These are phyloP conservation scores for Megacollybia platyphylla DNA, from an alignment of 1,284 basidiomycete species.

Conservation along the genomic window DNA sequence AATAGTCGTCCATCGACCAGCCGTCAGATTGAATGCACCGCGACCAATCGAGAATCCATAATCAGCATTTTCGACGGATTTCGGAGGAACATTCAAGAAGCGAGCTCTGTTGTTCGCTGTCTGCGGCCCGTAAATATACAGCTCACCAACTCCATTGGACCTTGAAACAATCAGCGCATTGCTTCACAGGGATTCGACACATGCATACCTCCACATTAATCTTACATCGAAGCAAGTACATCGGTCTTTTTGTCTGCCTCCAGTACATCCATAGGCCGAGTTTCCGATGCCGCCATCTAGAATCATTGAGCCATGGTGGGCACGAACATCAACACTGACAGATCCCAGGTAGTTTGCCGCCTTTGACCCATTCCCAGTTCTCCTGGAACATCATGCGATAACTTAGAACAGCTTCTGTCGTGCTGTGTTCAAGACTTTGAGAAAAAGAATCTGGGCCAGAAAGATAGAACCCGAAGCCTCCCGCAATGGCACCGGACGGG, in stretches of 20 bases:
- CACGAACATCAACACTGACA: constrained; percentile 24
- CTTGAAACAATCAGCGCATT: constrained; percentile 12
- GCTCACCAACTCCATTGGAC: constrained; percentile 31
- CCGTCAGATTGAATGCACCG: constrained; percentile 34
- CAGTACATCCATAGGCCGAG: constrained; percentile 45
- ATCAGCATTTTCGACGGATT: constrained; percentile 35
- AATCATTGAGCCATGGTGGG: not conserved
- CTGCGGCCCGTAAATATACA: constrained; percentile 48
- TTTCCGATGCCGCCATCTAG: constrained; percentile 43
- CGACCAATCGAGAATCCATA: constrained; percentile 50
- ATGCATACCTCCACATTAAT: constrained; percentile 50
- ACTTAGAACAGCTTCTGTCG: constrained; percentile 38
- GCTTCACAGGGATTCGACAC: not conserved
- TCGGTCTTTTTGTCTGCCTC: constrained; percentile 39
- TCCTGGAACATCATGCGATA: constrained; percentile 47
- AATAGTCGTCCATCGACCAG: constrained; percentile 44
- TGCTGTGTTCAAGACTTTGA: constrained; percentile 16
- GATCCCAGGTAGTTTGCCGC: constrained; percentile 53
- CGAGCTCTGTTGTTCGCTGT: constrained; percentile 24
- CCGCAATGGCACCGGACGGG: constrained; percentile 30
- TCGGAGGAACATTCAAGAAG: constrained; percentile 35
- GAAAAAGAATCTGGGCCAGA: constrained; percentile 31
- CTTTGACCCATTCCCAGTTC: constrained; percentile 47
- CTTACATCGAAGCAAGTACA: constrained; percentile 49
- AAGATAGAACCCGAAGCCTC: constrained; percentile 53